Evolutionary conservation across 768 basidiomycete species (phyloP), one percentile per base, ranked within the genome.

Genomic region (Trametes gibbosa): DNA sequence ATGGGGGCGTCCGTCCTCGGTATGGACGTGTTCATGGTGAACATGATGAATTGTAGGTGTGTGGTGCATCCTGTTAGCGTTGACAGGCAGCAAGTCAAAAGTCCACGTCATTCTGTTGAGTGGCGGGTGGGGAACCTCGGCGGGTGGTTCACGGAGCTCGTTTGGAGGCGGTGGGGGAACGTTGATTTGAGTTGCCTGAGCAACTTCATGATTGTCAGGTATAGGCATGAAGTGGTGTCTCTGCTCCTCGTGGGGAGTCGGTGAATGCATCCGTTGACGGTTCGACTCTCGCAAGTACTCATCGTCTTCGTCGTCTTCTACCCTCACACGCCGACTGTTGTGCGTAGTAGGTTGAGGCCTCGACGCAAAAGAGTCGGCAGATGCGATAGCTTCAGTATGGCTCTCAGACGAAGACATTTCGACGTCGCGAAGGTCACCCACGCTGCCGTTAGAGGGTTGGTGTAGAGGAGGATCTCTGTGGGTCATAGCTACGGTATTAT

Each of bases 281-380:
- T 69, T 69, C 14, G 87, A 85, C 65, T 87, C 85, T 56, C 86
- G 78, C 56, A 81, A 77, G 65, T 87, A 83, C 13, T 83, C 84
- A 7, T 79, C 77, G 61, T 88, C 61, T 6, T 77, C 77, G 55
- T 87, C 85, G 53, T 84, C 81, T 2, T 87, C 84, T 3, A 86
- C 83, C 42, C 85, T 73, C 17, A 80, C 75, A 23, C 85, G 84
- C 42, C 85, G 62, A 13, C 56, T 46, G 19, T 21, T 63, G 3
- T 54, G 54, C n/a, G 59, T 23, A 12, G 48, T 32, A 35, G 55
- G 24, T 3, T 17, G 49, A 4, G 59, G 50, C 13, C 39, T 25
- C 6, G 53, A 45, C 17, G 23, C 6, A 16, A 48, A 37, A 12
- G 53, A 21, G 17, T 6, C 24, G 2, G 39, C 25, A 4, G 37